Percentiles rank a stretch among this genome's conserved stretches.
Conservation (phyloP, 805 yeast genomes). For the Wickerhamiella kurtzmanii region DNA sequence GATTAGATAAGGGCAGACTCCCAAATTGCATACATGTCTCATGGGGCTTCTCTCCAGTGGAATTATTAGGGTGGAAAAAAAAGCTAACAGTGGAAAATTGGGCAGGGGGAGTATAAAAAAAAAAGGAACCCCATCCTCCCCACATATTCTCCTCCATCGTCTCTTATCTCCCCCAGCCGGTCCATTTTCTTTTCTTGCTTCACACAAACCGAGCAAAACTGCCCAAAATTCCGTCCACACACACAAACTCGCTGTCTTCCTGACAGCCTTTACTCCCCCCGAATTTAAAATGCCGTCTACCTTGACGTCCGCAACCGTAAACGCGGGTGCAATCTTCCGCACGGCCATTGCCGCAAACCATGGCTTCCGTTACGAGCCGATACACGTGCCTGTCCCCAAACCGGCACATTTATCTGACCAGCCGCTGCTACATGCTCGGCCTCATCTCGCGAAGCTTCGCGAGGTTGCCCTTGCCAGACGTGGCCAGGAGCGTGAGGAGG, state of each 20-base stretch:
- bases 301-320: not conserved
- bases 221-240: not conserved
- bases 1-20: too few relatives aligned
- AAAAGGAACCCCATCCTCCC: too few relatives aligned
- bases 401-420: not conserved
- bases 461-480: constrained; percentile 2
- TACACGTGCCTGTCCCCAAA: too few relatives aligned
- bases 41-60: too few relatives aligned
- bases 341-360: not conserved
- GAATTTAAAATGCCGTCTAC: not conserved
- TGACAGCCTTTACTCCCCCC: not conserved
- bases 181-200: too few relatives aligned
- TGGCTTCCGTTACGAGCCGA: not conserved
- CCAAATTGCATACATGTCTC: too few relatives aligned
- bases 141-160: too few relatives aligned
- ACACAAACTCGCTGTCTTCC: not conserved
- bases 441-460: not conserved
- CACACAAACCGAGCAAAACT: not conserved
- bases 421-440: not conserved
- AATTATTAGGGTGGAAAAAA: too few relatives aligned
- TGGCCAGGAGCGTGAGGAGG: constrained; percentile 31
- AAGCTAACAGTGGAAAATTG: too few relatives aligned
- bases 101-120: too few relatives aligned
- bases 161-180: too few relatives aligned
- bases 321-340: not conserved